A percentile compares a stretch with the other conserved stretches of the same genome.
phyloP scores from a whole-genome alignment of 805 yeast genomes.

The Zygotorulaspora chibaensis region DNA sequence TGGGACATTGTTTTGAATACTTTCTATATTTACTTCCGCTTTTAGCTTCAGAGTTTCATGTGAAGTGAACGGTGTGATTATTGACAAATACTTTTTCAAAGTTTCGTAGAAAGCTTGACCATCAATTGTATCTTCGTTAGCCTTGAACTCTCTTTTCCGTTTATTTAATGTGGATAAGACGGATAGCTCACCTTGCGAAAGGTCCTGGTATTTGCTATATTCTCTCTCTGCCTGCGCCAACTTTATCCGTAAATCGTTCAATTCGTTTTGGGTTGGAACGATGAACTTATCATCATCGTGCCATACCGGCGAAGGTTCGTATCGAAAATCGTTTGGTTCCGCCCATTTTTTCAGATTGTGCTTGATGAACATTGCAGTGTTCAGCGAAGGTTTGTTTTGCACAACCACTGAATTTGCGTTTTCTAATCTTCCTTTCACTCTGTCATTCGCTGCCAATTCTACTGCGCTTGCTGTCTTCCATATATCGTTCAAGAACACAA shows the following conservation, averaged over 20 bases:
- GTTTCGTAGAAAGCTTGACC: constrained; percentile 37
- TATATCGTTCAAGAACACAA: constrained; percentile 62
- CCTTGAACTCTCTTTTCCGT: constrained; percentile 38
- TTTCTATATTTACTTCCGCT: constrained; percentile 84
- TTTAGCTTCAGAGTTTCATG: constrained; percentile 71
- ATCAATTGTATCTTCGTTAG: constrained; percentile 43
- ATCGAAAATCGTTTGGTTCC: constrained; percentile 82
- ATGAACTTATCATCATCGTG: constrained; percentile 86
- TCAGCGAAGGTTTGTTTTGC: constrained; percentile 69
- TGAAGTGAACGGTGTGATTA: constrained; percentile 58
- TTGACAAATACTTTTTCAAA: constrained; percentile 47
- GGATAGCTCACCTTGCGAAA: constrained; percentile 31
- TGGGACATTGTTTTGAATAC: constrained; percentile 80
- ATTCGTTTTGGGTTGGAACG: constrained; percentile 52
- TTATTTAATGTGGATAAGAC: constrained; percentile 31
- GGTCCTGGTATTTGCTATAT: constrained; percentile 28
- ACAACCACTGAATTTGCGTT: constrained; percentile 52
- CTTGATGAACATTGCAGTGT: constrained; percentile 86
- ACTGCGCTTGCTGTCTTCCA: constrained; percentile 56
- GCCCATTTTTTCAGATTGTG: constrained; percentile 76
- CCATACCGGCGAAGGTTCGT: constrained; percentile 90
- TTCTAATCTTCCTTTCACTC: constrained; percentile 42
- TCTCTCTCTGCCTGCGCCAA: constrained; percentile 41
- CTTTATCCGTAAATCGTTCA: constrained; percentile 50
- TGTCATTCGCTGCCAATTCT: constrained; percentile 54